A percentile compares a stretch with the other conserved stretches of the same genome.
Evolutionary conservation across 2,329 filamentous ascomycete genomes (phyloP).

Genomic region (Graphilbum ipis-grandicollis): DNA sequence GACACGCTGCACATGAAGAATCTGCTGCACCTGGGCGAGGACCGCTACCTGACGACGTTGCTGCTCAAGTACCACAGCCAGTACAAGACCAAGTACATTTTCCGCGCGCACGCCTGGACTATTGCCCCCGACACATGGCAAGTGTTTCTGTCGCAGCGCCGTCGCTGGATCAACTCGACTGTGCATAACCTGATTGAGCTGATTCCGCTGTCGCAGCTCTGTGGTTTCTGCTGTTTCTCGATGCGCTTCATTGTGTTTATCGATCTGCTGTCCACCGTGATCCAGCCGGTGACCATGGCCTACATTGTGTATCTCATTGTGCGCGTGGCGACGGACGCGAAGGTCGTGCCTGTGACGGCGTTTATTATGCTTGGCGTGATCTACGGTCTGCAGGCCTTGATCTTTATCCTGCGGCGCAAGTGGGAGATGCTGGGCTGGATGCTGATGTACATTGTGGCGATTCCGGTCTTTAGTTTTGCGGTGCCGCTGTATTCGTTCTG

Average conservation of each 20-base stretch:
- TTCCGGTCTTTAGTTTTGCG: constrained; percentile 80
- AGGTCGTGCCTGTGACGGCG: constrained; percentile 61
- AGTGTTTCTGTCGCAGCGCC: constrained; percentile 94
- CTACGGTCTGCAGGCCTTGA: constrained; percentile 90
- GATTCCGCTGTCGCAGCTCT: constrained; percentile 82
- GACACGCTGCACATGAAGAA: constrained; percentile 99
- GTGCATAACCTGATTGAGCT: constrained; percentile 96
- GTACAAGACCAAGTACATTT: constrained; percentile 98
- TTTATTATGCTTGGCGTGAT: constrained; percentile 89
- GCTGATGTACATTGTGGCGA: constrained; percentile 82
- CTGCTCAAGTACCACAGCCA: constrained; percentile 81
- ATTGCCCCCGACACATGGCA: constrained; percentile 88
- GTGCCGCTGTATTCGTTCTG: constrained; percentile 92
- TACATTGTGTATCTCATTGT: constrained; percentile 87
- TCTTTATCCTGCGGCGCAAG: constrained; percentile 90
- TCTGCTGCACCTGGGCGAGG: constrained; percentile 84
- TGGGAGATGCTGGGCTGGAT: constrained; percentile 99
- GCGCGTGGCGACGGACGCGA: constrained; percentile 41
- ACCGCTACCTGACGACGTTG: constrained; percentile 90
- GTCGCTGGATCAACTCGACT: constrained; percentile 98
- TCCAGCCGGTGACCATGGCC: constrained; percentile 78
- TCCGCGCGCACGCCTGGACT: constrained; percentile 84
- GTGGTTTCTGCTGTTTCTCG: constrained; percentile 98
- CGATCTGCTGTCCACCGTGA: constrained; percentile 77
- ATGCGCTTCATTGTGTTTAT: constrained; percentile 98